Evolutionary conservation across 495 filamentous ascomycete genomes (phyloP), one percentile per base, ranked within the genome.

Genomic region (Cercophora samala): DNA sequence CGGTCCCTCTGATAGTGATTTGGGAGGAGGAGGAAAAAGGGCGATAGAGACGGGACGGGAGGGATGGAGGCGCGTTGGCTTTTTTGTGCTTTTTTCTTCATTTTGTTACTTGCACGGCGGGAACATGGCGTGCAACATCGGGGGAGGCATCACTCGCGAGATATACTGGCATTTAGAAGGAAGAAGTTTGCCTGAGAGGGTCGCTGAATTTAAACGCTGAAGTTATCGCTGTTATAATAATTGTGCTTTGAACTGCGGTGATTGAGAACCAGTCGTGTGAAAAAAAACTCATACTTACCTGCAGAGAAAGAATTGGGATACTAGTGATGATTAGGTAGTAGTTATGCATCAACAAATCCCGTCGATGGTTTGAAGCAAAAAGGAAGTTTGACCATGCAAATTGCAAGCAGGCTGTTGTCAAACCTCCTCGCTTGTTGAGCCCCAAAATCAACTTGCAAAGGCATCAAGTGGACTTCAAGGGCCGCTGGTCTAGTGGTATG

Each of bases 401-500:
- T 32, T 4, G 29, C 4, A 32, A 32, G 4, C 29, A 32, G 29
- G 29, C 8, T 32, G 29, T 32, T 8, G 29, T 32, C 29, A 32
- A 32, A 32, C 3, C 3, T 46, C 2, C 3, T 46, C 37, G 3
- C 37, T 46, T 23, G 22, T 56, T 56, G 53, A 21, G 13, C 2
- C n/a, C 19, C 22, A 23, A 56, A 56, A 9, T 23, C 0, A 15
- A 15, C 53, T 3, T 8, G 8, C 8, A 56, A 21, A 56, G 13
- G 4, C 53, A 56, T 56, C 53, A 19, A 56, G 22, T 56, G n/a
- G 22, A 19, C n/a, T 19, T 19, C 22, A 56, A 56, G 53, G 53
- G 53, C 53, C 53, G 53, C 53, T 56, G 53, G 53, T 56, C 53
- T 56, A 56, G 53, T 56, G 53, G 53, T 56, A 56, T 56, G 53